These are phyloP conservation scores for Hypsizygus ulmarius DNA, from an alignment of 1,284 basidiomycete species.

Conservation along the genomic window DNA sequence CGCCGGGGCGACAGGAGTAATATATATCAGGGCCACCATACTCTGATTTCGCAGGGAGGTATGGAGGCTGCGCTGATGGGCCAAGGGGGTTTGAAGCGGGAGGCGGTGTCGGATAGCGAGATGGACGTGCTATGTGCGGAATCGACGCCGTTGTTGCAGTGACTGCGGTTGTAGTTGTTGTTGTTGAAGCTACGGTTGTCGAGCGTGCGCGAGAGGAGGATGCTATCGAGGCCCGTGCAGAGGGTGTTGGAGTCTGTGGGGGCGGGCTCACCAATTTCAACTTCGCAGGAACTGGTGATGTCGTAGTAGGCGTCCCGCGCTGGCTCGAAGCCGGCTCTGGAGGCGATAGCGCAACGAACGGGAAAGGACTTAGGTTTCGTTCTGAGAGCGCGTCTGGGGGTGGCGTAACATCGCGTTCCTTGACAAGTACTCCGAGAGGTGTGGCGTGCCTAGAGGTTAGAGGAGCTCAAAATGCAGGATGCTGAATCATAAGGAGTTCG, in stretches of 20 bases:
- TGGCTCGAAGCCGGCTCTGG: not conserved
- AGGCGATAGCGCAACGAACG: slow-evolving; percentile 24
- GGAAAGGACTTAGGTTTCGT: slow-evolving; percentile 13
- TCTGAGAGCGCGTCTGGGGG: slow-evolving; percentile 1
- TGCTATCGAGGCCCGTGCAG: not conserved
- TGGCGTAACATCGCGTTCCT: not conserved
- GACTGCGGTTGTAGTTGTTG: slow-evolving; percentile 12
- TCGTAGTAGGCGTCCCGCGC: not conserved
- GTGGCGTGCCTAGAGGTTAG: not conserved
- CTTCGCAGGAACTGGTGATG: not conserved
- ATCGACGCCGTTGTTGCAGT: slow-evolving; percentile 4
- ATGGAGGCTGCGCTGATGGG: slow-evolving; percentile 51
- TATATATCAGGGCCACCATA: slow-evolving; percentile 42
- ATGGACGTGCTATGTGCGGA: slow-evolving; percentile 18
- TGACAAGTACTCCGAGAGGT: not conserved
- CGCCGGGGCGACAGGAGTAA: slow-evolving; percentile 64
- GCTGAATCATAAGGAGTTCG: not conserved
- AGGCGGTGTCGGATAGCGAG: slow-evolving; percentile 40
- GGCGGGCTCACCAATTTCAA: not conserved
- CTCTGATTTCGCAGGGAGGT: slow-evolving; percentile 45
- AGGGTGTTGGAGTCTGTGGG: not conserved
- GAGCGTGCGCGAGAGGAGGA: slow-evolving; percentile 13
- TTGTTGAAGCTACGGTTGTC: slow-evolving; percentile 11
- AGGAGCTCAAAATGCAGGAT: not conserved
- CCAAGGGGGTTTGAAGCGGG: slow-evolving; percentile 45